Conservation (phyloP, 495 filamentous ascomycete species). For the Penicillium pancosmium region DNA sequence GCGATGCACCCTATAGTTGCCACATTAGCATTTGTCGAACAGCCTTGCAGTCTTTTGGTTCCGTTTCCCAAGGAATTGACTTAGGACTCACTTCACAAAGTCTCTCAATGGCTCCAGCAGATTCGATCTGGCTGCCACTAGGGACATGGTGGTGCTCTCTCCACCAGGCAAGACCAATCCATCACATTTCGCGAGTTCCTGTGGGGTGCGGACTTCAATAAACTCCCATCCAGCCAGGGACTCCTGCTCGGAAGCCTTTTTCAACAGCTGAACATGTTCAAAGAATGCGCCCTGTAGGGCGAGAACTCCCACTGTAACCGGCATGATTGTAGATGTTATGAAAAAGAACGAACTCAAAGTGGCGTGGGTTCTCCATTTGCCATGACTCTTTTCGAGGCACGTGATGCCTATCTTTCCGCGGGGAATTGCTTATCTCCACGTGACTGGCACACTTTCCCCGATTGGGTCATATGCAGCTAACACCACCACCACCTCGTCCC, state of each 20-base stretch:
- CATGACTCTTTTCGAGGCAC: conserved; percentile 30
- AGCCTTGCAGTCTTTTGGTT: neutral
- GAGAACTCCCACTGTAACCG: conserved; percentile 76
- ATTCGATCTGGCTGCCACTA: conserved; percentile 79
- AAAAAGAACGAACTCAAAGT: conserved; percentile 3
- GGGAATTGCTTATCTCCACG: conserved; percentile 30
- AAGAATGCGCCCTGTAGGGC: conserved; percentile 93
- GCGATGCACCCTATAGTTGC: conserved; percentile 45
- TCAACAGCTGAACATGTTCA: conserved; percentile 82
- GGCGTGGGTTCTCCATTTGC: conserved; percentile 3
- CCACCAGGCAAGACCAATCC: conserved; percentile 91
- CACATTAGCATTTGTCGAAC: conserved; percentile 19
- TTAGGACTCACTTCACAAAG: conserved; percentile 81
- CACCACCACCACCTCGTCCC: neutral
- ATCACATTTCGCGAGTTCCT: conserved; percentile 72
- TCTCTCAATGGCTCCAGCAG: conserved; percentile 83
- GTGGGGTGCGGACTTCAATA: conserved; percentile 76
- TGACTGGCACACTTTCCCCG: conserved; percentile 8
- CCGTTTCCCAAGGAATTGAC: neutral
- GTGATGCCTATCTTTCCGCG: conserved; percentile 30
- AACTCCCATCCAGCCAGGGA: conserved; percentile 56
- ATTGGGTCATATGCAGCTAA: neutral
- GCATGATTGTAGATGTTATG: conserved; percentile 30
- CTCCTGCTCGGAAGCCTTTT: conserved; percentile 56
- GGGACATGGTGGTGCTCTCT: conserved; percentile 90